These are phyloP conservation scores for Ogataea ramenticola DNA, from an alignment of 805 yeast genomes.

Conservation along the genomic window DNA sequence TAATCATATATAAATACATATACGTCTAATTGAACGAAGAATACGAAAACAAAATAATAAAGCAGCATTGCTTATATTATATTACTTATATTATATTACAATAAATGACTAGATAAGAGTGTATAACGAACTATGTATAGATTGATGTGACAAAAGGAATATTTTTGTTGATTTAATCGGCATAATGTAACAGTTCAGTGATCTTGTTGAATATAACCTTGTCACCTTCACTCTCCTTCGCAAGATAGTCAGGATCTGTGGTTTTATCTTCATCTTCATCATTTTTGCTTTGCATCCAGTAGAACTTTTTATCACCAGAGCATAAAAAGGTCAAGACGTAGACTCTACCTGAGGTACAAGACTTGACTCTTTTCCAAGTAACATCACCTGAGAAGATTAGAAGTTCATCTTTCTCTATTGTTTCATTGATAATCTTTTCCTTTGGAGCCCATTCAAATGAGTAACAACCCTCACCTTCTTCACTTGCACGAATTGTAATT, in stretches of 20 bases:
- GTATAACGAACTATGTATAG: too few relatives aligned
- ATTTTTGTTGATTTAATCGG: background rate
- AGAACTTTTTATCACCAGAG: conserved; percentile 36
- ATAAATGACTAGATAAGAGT: too few relatives aligned
- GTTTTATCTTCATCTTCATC: conserved; percentile 51
- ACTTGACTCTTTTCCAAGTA: conserved; percentile 59
- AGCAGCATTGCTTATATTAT: too few relatives aligned
- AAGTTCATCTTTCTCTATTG: conserved; percentile 49
- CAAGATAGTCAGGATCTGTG: conserved; percentile 16
- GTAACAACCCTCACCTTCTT: conserved; percentile 66
- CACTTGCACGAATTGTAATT: conserved; percentile 51
- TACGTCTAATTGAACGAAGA: too few relatives aligned
- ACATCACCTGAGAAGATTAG: conserved; percentile 83
- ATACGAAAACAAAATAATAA: too few relatives aligned
- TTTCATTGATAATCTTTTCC: conserved; percentile 35
- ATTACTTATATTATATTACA: too few relatives aligned
- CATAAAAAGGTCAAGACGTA: conserved; percentile 30
- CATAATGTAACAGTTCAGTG: conserved; percentile 33
- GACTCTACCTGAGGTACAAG: conserved; percentile 74
- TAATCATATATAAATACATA: too few relatives aligned
- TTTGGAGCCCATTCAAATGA: conserved; percentile 72
- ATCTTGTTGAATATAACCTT: conserved; percentile 39
- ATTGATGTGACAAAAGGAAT: too few relatives aligned
- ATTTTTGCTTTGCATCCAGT: conserved; percentile 71
- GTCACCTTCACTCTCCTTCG: conserved; percentile 55